Base-by-base conservation (phyloP, 2,329 filamentous ascomycete species). In the Sclerotinia glacialis region DNA sequence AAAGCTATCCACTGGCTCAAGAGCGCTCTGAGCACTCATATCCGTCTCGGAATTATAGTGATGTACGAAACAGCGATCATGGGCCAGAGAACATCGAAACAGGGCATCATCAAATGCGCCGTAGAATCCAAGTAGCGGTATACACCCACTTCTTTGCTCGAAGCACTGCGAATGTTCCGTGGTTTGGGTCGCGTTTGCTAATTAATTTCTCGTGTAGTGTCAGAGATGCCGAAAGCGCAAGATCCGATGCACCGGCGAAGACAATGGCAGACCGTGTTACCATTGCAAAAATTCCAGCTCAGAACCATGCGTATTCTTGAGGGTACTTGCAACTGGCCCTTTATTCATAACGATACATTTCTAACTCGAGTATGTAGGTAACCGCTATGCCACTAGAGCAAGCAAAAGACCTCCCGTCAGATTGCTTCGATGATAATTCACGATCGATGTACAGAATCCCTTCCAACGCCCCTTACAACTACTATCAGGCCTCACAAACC, bases 221-320 rank as follows among this genome's bases (percentile, higher is more conserved):
- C 86, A 87, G 46, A 87, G 94, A 71, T 98, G 94, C 78, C 87
- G 94, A 68, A 93, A 94, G 80, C 86, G 94, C 67, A 98, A 98
- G 82, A 98, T 98, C 73, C 89, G 92, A 72, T 98, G 94, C 80
- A 96, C 91, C 74, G 94, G 94, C 53, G 92, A 97, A 44, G 90
- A 90, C 42, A 86, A 89, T 74, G 90, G 89, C n/a, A 87, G 89
- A 6, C 71, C 72, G n/a, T 98, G 94, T 78, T 82, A 84, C 14
- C 96, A 93, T 77, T 98, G 94, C 81, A 89, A 87, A 74, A 86
- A 83, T 69, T 89, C 93, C 63, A 89, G 90, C 16, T 80, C 84
- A 34, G 85, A 88, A 28, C 80, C 83, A 7, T 97, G 94, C 76
- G 85, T 89, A 67, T 97, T 96, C 75, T 81, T 96, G 70, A 85